These are phyloP conservation scores for Macrophomina phaseolina DNA, from an alignment of 2,329 filamentous ascomycete genomes.

Conservation along the genomic window DNA sequence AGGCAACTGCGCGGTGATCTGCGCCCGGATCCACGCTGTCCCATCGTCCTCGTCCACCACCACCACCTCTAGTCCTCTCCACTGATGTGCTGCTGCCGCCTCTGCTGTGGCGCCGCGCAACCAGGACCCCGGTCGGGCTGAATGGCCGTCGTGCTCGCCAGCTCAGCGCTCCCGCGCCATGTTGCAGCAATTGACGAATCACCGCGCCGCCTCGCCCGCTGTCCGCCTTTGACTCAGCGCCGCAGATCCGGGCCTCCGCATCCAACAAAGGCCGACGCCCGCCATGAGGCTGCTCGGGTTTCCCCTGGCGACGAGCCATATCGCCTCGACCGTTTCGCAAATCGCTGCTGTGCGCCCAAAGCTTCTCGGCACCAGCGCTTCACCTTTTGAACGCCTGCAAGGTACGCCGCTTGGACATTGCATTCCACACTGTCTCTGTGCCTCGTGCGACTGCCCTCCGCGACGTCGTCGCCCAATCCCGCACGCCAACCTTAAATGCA, in stretches of 20 bases:
- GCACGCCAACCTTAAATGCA: constrained; percentile 19
- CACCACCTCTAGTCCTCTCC: not conserved
- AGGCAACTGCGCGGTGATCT: constrained; percentile 4
- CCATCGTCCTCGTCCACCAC: not conserved
- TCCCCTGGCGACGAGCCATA: constrained; percentile 4
- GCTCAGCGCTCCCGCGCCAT: constrained; percentile 16
- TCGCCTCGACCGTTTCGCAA: constrained; percentile 11
- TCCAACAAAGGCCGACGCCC: not conserved
- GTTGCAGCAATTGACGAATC: constrained; percentile 23
- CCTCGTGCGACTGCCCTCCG: constrained; percentile 4
- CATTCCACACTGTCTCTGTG: constrained; percentile 19
- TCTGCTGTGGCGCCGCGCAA: constrained; percentile 5
- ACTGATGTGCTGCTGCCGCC: not conserved
- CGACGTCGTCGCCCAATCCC: not conserved
- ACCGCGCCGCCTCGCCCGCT: not conserved
- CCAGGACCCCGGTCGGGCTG: constrained; percentile 14
- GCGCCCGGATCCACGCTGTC: constrained; percentile 8
- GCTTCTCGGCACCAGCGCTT: constrained; percentile 13
- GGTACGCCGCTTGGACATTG: constrained; percentile 26
- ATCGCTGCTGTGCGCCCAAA: constrained; percentile 7
- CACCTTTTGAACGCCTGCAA: constrained; percentile 15
- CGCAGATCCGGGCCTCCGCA: constrained; percentile 17
- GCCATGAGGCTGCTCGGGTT: constrained; percentile 7
- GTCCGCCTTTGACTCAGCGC: constrained; percentile 23
- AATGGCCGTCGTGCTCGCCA: constrained; percentile 6